Evolutionary conservation across 371 early-diverging fungal genomes (phyloP).

Genomic region (Mucor mucedo): DNA sequence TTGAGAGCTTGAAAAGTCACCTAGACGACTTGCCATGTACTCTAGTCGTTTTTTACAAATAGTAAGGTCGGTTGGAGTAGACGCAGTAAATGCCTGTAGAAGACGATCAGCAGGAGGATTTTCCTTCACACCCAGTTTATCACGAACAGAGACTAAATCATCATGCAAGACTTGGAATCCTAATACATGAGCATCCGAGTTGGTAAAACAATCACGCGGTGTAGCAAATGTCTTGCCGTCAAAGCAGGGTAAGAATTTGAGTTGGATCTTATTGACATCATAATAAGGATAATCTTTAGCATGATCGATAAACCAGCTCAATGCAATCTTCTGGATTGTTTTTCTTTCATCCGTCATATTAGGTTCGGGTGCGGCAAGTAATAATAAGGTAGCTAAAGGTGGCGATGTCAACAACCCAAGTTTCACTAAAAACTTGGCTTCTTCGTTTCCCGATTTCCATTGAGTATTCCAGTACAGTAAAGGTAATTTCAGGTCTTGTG

Average conservation of each 20-base stretch:
- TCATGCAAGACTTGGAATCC: conserved; percentile 69
- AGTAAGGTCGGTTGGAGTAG: conserved; percentile 44
- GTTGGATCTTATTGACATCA: conserved; percentile 44
- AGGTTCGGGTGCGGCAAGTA: conserved; percentile 49
- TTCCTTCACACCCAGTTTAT: conserved; percentile 72
- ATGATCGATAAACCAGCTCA: conserved; percentile 79
- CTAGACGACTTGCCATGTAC: conserved; percentile 72
- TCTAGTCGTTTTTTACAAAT: conserved; percentile 67
- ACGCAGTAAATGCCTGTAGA: conserved; percentile 48
- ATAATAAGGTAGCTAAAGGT: conserved; percentile 59
- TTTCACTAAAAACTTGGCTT: conserved; percentile 66
- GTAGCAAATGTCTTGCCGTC: conserved; percentile 44
- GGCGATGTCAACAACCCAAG: conserved; percentile 71
- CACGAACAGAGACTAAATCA: conserved; percentile 59
- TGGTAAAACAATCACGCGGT: conserved; percentile 69
- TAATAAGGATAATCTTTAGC: conserved; percentile 63
- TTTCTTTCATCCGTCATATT: conserved; percentile 26
- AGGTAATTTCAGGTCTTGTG: conserved; percentile 68
- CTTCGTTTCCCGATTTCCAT: conserved; percentile 58
- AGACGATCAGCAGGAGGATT: conserved; percentile 61
- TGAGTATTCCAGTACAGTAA: conserved; percentile 74
- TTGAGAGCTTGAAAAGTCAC: conserved; percentile 54
- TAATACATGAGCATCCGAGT: conserved; percentile 65
- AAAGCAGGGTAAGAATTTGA: conserved; percentile 71
- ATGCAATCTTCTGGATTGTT: conserved; percentile 50